phyloP scores from a whole-genome alignment of 768 basidiomycete genomes.

The Termitomyces sp. region DNA sequence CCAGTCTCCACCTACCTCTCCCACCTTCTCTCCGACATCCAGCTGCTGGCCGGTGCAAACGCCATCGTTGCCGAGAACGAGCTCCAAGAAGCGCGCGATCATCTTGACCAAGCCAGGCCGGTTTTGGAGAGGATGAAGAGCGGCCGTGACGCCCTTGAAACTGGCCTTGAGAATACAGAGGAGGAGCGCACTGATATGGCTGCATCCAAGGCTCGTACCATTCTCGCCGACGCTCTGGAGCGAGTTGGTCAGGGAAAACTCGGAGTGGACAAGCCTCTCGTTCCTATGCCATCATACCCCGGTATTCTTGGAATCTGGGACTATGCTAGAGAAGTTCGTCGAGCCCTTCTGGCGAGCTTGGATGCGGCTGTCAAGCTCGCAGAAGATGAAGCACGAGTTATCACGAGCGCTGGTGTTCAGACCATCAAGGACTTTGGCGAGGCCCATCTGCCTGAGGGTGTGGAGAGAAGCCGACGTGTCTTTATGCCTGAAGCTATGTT shows the following conservation, averaged over 20 bases:
- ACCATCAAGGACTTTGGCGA: constrained; percentile 69
- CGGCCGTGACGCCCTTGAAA: constrained; percentile 70
- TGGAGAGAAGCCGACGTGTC: constrained; percentile 74
- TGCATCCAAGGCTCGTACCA: constrained; percentile 44
- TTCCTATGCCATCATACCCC: constrained; percentile 74
- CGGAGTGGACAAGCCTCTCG: constrained; percentile 40
- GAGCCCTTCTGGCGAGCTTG: constrained; percentile 69
- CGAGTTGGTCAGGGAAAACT: constrained; percentile 73
- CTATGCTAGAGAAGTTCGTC: constrained; percentile 78
- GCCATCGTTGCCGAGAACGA: constrained; percentile 81
- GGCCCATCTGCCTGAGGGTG: constrained; percentile 70
- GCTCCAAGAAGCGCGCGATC: constrained; percentile 62
- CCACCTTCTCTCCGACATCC: constrained; percentile 87
- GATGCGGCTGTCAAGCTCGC: constrained; percentile 76
- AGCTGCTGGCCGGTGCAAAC: constrained; percentile 82
- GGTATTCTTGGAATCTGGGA: constrained; percentile 82
- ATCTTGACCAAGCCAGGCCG: constrained; percentile 67
- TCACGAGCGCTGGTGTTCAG: constrained; percentile 61
- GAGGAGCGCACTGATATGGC: constrained; percentile 63
- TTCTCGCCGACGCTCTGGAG: constrained; percentile 67
- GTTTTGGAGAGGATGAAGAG: constrained; percentile 85
- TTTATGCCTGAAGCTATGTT: constrained; percentile 99
- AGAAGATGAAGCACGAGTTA: constrained; percentile 75
- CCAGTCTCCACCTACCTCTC: constrained; percentile 90
- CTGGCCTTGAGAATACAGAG: constrained; percentile 72